Percentiles rank a stretch among this genome's conserved stretches.
Conservation (phyloP, 352 stramenopile genomes). For the Lagenidium giganteum region DNA sequence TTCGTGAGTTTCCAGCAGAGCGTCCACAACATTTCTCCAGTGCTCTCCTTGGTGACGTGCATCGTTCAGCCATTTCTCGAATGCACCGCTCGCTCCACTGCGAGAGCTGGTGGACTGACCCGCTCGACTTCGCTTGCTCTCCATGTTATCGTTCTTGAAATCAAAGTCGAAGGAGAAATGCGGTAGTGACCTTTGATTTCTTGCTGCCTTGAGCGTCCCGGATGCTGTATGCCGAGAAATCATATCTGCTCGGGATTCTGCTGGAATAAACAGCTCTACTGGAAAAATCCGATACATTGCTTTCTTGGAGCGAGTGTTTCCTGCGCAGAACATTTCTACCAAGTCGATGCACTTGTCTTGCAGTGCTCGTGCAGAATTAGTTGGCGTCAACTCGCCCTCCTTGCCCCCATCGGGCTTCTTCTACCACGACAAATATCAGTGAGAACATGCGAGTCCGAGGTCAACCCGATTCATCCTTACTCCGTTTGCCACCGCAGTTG, state of each 20-base stretch:
- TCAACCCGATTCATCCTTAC: conserved; percentile 9
- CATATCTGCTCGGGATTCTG: conserved; percentile 41
- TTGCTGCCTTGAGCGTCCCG: conserved; percentile 29
- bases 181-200: conserved; percentile 41
- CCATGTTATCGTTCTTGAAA: conserved; percentile 27
- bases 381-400: conserved; percentile 28
- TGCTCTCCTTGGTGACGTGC: conserved; percentile 61
- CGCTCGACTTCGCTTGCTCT: conserved; percentile 33
- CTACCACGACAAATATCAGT: too few species aligned
- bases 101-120: background rate
- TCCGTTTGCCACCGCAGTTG: conserved; percentile 30
- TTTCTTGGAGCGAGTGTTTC: conserved; percentile 74
- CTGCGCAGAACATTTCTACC: conserved; percentile 78
- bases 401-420: conserved; percentile 14
- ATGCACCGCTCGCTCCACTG: too few species aligned
- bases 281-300: conserved; percentile 76
- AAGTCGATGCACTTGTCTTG: conserved; percentile 58
- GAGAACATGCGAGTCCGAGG: too few species aligned
- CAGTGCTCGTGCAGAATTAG: conserved; percentile 22
- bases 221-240: conserved; percentile 56
- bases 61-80: conserved; percentile 63
- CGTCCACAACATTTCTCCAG: conserved; percentile 67
- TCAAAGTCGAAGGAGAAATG: conserved; percentile 73
- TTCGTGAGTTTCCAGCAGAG: conserved; percentile 51
- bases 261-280: conserved; percentile 74